Conservation (phyloP, 1,139 yeast species). For the Arxiozyma slooffiae region DNA sequence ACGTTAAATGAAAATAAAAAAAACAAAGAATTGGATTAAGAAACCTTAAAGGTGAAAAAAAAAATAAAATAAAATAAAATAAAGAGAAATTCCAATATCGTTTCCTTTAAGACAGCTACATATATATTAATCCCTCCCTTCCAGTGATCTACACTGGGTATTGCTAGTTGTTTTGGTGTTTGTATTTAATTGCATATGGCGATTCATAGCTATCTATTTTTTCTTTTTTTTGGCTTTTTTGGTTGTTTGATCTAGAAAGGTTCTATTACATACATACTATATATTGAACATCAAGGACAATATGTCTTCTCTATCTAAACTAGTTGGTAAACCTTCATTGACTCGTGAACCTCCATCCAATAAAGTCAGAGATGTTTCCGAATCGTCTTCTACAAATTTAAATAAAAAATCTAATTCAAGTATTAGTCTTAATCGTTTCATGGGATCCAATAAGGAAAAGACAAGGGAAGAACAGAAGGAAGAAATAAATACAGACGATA, state of each 20-base stretch:
- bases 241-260: neutral
- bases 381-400: neutral
- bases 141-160: neutral
- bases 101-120: neutral
- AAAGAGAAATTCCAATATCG: no score
- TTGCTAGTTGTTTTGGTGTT: neutral
- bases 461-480: neutral
- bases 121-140: no score
- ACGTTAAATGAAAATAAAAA: no score
- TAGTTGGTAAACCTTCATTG: neutral
- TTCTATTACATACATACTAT: neutral
- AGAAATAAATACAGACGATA: conserved; percentile 44
- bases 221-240: neutral
- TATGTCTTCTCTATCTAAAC: conserved; percentile 2
- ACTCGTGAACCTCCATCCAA: neutral
- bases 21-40: neutral
- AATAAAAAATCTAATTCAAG: neutral
- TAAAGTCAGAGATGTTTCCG: neutral
- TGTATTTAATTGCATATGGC: neutral
- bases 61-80: no score
- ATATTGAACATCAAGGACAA: neutral
- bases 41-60: neutral
- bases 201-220: neutral
- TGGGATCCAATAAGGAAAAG: neutral
- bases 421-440: neutral